Base-by-base conservation (phyloP, 257 asterid genomes). In the Jacaranda copaia region DNA sequence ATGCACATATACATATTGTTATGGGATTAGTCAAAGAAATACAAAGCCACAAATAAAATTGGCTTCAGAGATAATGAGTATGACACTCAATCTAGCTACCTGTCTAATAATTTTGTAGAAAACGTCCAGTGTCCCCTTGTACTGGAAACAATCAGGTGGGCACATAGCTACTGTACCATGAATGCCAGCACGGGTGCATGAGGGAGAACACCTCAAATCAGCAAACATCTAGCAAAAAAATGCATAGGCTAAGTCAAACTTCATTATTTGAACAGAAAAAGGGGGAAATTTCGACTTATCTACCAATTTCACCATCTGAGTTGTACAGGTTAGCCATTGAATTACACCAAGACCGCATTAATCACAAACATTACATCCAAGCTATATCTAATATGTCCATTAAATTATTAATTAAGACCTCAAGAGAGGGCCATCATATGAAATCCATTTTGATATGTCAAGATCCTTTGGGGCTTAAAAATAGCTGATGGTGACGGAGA, bases 81-180 rank as follows among this genome's bases (percentile, higher is more conserved):
- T 61, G 48, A 20, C 18, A 6, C 68, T 56, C 19, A 56, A 70
- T 48, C 20, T 19, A 80, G 90, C 52, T 72, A 94, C 98, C 98
- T 94, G 98, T 20, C 97, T 91, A 74, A 92, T 79, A 64, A 94
- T 87, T 87, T 94, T 94, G 87, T 86, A 85, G 83, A 96, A 93
- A 75, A 93, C 99, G 80, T 96, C 98, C 70, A 89, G 76, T 18
- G 99, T 88, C 61, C 99, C 98, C 85, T 93, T 93, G 81, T 93
- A 96, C 64, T 88, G 97, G 84, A 96, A 96, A 85, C 98, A 93
- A 84, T 96, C 98, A 61, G 98, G 95, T 0, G 99, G 98, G 71
- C 98, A 93, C 36, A 93, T 87, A 16, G 95, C 42, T 68, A 84
- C 83, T 1, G 99, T 95, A 51, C 99, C 99, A 55, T 96, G 99